Base-by-base conservation (phyloP, 306 rosid genomes). In the Cicer chorassanicum region DNA sequence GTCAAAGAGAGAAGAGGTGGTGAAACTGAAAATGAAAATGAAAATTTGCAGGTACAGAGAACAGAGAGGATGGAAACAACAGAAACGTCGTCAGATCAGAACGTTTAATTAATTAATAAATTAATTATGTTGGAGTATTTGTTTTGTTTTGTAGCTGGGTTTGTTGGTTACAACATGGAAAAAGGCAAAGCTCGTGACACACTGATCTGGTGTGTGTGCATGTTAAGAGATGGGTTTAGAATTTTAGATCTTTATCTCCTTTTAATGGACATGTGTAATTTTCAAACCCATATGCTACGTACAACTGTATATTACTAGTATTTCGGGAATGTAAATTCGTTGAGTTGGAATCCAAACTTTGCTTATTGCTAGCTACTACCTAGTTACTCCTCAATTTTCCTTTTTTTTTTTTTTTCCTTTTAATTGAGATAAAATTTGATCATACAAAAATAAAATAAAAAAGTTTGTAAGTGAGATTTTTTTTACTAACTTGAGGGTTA, bases 281-380 rank as follows among this genome's bases (percentile, higher is more conserved):
- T 61, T 61, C 45, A 61, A 8, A 18, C 36, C 38, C 21, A 51
- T 41, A 34, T 12, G 34, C 34, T 29, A 3, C 34, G 19, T 21
- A 67, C 9, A 34, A 48, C 6, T 69, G 82, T 71, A 76, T 68
- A 73, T 79, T 50, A 42, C 34, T 29, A 29, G 34, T 29, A 29
- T 57, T 73, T 74, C 90, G 96, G 90, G 81, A 88, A 78, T 86
- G 93, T 91, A 87, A 86, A 90, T 88, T 83, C 21, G 75, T 76
- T 85, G 93, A 90, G 96, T 45, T 78, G 86, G 65, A 86, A 78
- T 77, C 63, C 82, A 85, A 73, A 75, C 60, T 45, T 61, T 44
- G 40, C 45, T 54, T 65, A 24, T 24, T 24, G 19, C 1, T 15
- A 53, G 6, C 34, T 24, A 24, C 4, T 24, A 24, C 34, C 4